Base-by-base conservation (phyloP, 2,329 filamentous ascomycete species). In the Ophiostoma piceae region DNA sequence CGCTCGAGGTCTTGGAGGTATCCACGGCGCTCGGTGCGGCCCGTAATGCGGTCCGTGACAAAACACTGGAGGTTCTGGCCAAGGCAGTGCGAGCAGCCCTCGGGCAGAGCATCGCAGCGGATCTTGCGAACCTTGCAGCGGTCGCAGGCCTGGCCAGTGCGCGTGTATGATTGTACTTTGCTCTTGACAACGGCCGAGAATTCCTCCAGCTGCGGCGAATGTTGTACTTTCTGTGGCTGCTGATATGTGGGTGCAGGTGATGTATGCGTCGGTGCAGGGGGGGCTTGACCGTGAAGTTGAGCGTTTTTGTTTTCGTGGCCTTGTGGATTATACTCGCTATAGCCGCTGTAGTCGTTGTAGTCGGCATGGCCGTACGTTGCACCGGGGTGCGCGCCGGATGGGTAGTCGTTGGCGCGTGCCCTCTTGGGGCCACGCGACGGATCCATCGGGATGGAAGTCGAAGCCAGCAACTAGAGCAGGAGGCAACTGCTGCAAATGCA, bases 91-190 rank as follows among this genome's bases (percentile, higher is more conserved):
- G 91, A 92, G 80, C 92, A 96, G 73, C 92, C 92, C 74, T 91
- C 89, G 41, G 90, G 87, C 57, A 90, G 83, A 69, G 88, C 90
- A 81, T 96, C 92, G 83, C 92, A 96, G 77, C 91, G 88, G 75
- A 96, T 96, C 80, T 96, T 96, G 74, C 92, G 88, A 79, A 92
- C 90, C 85, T 94, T 95, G 84, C 92, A 96, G 70, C 92, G 85
- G 79, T 96, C 92, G 83, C 92, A 96, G 41, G 92, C 92, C 80
- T 96, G 92, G 11, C 92, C 92, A 0, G 92, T 96, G 70, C 85
- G 81, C 26, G 84, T 85, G 73, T 85, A 85, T 3, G 83, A 82
- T 73, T 84, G 82, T 64, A 87, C 78, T 69, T 84, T 83, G 75
- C 78, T 84, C 79, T 86, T 86, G 73, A 87, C 84, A 41, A 84